A percentile compares a stretch with the other conserved stretches of the same genome.
These are phyloP conservation scores for Asterochloris sp. DNA, from an alignment of 139 green algal species.

Conservation along the genomic window DNA sequence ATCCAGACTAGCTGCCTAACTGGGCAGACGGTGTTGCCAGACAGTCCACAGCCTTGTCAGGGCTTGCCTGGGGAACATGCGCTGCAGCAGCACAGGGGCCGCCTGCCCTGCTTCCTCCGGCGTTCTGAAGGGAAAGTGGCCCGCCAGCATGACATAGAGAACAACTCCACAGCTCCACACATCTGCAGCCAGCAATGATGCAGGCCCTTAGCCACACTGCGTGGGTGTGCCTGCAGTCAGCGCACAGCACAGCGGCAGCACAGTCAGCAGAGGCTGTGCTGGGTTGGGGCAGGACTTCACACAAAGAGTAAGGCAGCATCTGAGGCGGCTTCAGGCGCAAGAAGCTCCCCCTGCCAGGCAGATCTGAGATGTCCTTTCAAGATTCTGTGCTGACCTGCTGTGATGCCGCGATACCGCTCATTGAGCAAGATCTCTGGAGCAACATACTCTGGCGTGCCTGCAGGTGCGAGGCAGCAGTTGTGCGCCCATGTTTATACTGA, in stretches of 20 bases:
- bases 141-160: constrained; percentile 29
- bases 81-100: constrained; percentile 3
- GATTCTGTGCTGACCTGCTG: not conserved
- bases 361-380: too few relatives aligned
- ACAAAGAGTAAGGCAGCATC: too few relatives aligned
- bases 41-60: too few relatives aligned
- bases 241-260: too few relatives aligned
- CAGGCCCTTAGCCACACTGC: too few relatives aligned
- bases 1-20: too few relatives aligned
- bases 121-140: constrained; percentile 20
- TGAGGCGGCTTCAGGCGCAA: too few relatives aligned
- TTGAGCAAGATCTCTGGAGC: constrained; percentile 26
- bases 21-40: too few relatives aligned
- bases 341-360: too few relatives aligned
- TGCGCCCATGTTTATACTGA: not conserved
- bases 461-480: not conserved
- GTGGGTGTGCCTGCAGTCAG: too few relatives aligned
- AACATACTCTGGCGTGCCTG: constrained; percentile 34
- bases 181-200: constrained; percentile 10
- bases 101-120: not conserved
- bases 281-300: not conserved
- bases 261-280: too few relatives aligned
- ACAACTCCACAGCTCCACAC: constrained; percentile 31
- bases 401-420: constrained; percentile 24
- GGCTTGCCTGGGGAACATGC: constrained; percentile 9